Conservation (phyloP, 345 rosid genomes). For the Aurinia saxatilis region DNA sequence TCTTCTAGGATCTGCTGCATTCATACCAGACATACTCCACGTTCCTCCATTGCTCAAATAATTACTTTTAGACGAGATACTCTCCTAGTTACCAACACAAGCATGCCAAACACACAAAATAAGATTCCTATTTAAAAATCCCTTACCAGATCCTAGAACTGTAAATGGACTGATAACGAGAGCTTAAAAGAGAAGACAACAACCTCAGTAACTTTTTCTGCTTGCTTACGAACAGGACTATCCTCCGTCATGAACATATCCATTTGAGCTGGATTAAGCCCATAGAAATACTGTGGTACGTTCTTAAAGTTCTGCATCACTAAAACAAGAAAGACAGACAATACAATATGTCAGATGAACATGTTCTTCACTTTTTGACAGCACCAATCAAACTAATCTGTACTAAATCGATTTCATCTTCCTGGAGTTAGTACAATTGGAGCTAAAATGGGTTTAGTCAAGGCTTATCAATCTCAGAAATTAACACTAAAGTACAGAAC, state of each 20-base stretch:
- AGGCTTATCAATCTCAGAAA: not conserved
- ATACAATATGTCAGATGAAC: not conserved
- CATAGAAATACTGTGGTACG: slow-evolving; percentile 70
- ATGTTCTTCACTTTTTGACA: too few relatives aligned
- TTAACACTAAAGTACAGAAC: not conserved
- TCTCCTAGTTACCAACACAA: slow-evolving; percentile 43
- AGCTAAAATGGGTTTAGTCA: not conserved
- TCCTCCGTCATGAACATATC: slow-evolving; percentile 90
- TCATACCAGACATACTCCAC: slow-evolving; percentile 46
- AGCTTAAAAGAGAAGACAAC: not conserved
- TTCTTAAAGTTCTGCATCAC: slow-evolving; percentile 82
- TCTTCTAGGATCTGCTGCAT: slow-evolving; percentile 39
- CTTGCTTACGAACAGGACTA: slow-evolving; percentile 53
- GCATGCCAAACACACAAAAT: not conserved
- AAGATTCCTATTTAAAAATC: not conserved
- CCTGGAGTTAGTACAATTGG: not conserved
- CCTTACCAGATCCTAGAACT: not conserved
- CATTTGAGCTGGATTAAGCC: slow-evolving; percentile 77
- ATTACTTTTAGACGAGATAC: slow-evolving; percentile 58
- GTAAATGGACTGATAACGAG: not conserved
- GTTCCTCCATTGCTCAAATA: slow-evolving; percentile 60
- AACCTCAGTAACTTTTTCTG: slow-evolving; percentile 75
- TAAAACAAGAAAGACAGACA: slow-evolving; percentile 21
- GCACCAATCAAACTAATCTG: slow-evolving; percentile 8
- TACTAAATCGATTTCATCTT: too few relatives aligned